These are phyloP conservation scores for Exophiala viscosa DNA, from an alignment of 2,329 filamentous ascomycete genomes.

Conservation along the genomic window DNA sequence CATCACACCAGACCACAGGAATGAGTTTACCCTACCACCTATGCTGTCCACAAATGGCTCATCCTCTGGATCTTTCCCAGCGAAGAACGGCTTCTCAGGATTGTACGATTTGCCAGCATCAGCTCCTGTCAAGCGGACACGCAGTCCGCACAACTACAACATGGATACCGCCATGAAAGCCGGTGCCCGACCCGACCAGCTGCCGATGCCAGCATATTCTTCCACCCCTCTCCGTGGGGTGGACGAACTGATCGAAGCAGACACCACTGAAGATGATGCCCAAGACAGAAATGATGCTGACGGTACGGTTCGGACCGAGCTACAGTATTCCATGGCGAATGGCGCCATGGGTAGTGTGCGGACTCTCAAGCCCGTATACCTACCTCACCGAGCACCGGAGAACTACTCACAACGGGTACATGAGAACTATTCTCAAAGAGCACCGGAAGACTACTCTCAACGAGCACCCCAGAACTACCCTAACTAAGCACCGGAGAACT, in stretches of 20 bases:
- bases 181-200: constrained; percentile 17
- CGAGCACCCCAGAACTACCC: too few species aligned
- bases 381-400: too few species aligned
- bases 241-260: constrained; percentile 17
- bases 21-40: constrained; percentile 8
- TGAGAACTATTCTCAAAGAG: too few species aligned
- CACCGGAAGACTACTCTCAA: too few species aligned
- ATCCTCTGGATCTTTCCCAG: neutral
- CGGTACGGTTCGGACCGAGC: neutral
- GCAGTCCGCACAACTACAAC: constrained; percentile 7
- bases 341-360: neutral
- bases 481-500: too few species aligned
- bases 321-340: constrained; percentile 6
- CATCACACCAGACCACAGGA: constrained; percentile 3
- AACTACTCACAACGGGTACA: too few species aligned
- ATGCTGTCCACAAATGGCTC: neutral
- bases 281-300: constrained; percentile 5
- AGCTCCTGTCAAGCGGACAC: constrained; percentile 14
- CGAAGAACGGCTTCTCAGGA: neutral
- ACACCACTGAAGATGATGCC: constrained; percentile 2
- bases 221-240: neutral
- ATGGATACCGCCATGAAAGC: constrained; percentile 12
- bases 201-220: neutral
- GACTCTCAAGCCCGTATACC: too few species aligned
- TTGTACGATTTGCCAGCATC: constrained; percentile 11